Percentiles rank a stretch among this genome's conserved stretches.
phyloP scores from a whole-genome alignment of 2,329 filamentous ascomycete species.

The Fusarium tupiense region DNA sequence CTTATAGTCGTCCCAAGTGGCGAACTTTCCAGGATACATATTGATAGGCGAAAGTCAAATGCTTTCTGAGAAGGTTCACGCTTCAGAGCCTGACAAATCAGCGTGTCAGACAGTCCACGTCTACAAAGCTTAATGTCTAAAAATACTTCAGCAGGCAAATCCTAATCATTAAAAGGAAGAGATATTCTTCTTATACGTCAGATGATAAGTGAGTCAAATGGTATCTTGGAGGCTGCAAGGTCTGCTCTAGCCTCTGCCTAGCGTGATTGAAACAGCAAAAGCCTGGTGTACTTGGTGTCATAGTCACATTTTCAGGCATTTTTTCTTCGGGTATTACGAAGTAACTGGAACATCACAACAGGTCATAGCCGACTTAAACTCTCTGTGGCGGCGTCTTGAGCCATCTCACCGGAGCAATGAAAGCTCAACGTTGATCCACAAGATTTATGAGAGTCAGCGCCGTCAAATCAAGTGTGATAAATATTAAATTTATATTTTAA shows the following conservation, averaged over 20 bases:
- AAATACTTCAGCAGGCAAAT: neutral
- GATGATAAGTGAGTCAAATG: neutral
- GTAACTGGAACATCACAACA: accelerated
- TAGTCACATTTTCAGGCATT: neutral
- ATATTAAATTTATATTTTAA: conserved; percentile 6
- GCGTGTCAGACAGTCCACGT: neutral
- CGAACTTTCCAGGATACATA: too few species aligned
- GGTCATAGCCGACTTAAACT: too few species aligned
- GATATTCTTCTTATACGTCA: neutral
- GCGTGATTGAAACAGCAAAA: neutral
- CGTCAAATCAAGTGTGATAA: neutral
- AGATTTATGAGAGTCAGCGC: neutral
- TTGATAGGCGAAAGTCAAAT: neutral
- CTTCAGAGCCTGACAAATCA: neutral
- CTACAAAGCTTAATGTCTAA: neutral
- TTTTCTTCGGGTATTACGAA: neutral
- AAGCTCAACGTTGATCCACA: neutral
- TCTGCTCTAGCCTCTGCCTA: neutral
- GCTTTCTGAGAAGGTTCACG: neutral
- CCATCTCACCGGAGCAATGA: neutral
- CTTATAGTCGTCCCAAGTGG: neutral
- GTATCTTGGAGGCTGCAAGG: neutral
- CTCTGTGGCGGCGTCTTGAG: neutral
- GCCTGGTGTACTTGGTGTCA: too few species aligned
- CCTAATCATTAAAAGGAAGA: accelerated